Evolutionary conservation across 2,329 filamentous ascomycete genomes (phyloP).

Genomic region (Aspergillus aculeatinus): DNA sequence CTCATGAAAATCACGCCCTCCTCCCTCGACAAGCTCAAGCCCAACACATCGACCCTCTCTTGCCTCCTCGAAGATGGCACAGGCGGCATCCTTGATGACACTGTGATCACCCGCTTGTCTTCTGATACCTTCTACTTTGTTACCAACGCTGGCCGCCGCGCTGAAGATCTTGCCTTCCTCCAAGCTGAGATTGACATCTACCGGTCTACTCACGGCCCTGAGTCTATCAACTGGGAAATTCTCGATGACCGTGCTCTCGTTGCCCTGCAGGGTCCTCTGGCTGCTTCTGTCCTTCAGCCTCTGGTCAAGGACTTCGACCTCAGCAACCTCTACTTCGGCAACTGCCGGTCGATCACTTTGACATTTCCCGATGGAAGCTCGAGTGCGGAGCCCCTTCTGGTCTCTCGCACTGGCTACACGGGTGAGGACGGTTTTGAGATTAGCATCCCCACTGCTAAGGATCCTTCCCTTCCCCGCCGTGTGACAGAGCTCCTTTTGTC

Average conservation of each 20-base stretch:
- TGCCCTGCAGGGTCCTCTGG: slow-evolving; percentile 83
- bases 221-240: slow-evolving; percentile 66
- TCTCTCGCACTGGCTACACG: slow-evolving; percentile 91
- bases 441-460: slow-evolving; percentile 69
- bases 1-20: slow-evolving; percentile 82
- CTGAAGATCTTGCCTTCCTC: slow-evolving; percentile 82
- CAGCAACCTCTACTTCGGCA: slow-evolving; percentile 76
- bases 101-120: slow-evolving; percentile 78
- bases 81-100: slow-evolving; percentile 93
- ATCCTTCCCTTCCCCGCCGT: slow-evolving; percentile 43
- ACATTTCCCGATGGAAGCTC: slow-evolving; percentile 56
- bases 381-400: slow-evolving; percentile 59
- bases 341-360: slow-evolving; percentile 65
- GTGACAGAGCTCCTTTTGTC: slow-evolving; percentile 70
- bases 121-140: slow-evolving; percentile 83
- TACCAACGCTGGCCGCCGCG: slow-evolving; percentile 87
- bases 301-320: slow-evolving; percentile 63
- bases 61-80: slow-evolving; percentile 74
- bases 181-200: slow-evolving; percentile 65
- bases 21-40: slow-evolving; percentile 61
- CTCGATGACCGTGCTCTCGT: slow-evolving; percentile 74
- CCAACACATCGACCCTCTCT: slow-evolving; percentile 77
- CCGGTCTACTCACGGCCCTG: slow-evolving; percentile 52
- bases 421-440: slow-evolving; percentile 99
- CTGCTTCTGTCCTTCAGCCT: slow-evolving; percentile 66